Conservation (phyloP, 768 basidiomycete species). For the Amylocystis lapponica region DNA sequence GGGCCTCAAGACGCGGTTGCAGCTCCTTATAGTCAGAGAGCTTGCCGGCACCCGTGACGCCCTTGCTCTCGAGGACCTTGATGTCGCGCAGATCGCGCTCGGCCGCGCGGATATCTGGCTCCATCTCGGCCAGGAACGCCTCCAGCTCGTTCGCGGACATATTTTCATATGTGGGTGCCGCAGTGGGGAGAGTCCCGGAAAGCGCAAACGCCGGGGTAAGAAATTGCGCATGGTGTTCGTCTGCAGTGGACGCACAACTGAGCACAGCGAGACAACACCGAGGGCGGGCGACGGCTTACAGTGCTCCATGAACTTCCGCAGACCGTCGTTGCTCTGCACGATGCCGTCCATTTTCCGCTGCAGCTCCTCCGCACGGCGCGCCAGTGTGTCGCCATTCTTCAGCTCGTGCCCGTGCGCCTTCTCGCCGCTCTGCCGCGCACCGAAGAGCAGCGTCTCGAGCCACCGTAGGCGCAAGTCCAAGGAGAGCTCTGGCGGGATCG, state of each 20-base stretch:
- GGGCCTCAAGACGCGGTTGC: conserved; percentile 57
- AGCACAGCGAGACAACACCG: not conserved
- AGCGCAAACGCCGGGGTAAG: conserved; percentile 74
- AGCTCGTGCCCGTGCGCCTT: conserved; percentile 33
- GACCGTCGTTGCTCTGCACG: conserved; percentile 63
- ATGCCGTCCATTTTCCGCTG: conserved; percentile 51
- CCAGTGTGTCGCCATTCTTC: conserved; percentile 50
- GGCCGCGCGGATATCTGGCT: conserved; percentile 75
- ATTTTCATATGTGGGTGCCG: conserved; percentile 49
- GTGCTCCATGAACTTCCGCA: conserved; percentile 68
- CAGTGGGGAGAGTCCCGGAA: conserved; percentile 49
- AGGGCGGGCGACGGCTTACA: conserved; percentile 40
- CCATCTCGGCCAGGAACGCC: conserved; percentile 71
- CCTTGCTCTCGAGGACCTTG: conserved; percentile 60
- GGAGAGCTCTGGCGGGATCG: conserved; percentile 62
- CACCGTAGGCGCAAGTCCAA: conserved; percentile 72
- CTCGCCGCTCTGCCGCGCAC: conserved; percentile 42
- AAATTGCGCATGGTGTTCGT: conserved; percentile 70
- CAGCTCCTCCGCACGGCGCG: conserved; percentile 53
- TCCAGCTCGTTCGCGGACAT: conserved; percentile 68
- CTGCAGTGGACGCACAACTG: conserved; percentile 29
- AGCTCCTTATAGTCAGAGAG: conserved; percentile 62
- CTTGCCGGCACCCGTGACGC: conserved; percentile 67
- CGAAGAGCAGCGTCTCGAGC: conserved; percentile 73
- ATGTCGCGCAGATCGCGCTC: conserved; percentile 82